Conservation (phyloP, 768 basidiomycete species). For the Suillus subalutaceus region DNA sequence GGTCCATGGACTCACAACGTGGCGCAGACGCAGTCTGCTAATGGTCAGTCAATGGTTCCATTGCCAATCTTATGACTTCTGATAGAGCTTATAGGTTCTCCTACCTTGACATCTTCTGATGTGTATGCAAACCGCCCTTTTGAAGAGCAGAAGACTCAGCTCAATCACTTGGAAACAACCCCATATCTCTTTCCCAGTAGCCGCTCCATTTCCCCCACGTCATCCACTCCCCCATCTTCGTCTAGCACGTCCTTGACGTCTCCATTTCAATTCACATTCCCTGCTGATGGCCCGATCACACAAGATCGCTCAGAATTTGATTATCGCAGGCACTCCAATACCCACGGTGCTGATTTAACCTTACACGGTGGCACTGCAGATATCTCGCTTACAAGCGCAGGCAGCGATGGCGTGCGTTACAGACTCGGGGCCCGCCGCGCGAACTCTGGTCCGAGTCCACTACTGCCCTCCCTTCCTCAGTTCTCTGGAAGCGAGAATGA, state of each 20-base stretch:
- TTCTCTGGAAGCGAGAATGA: slow-evolving; percentile 54
- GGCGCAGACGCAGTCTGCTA: slow-evolving; percentile 35
- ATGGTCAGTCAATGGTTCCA: slow-evolving; percentile 30
- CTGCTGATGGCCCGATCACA: slow-evolving; percentile 49
- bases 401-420: slow-evolving; percentile 62
- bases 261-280: slow-evolving; percentile 67
- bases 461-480: slow-evolving; percentile 50
- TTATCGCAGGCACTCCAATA: slow-evolving; percentile 60
- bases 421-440: slow-evolving; percentile 53
- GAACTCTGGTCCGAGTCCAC: slow-evolving; percentile 48
- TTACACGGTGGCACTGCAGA: slow-evolving; percentile 77
- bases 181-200: slow-evolving; percentile 66
- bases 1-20: slow-evolving; percentile 30
- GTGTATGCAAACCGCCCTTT: slow-evolving; percentile 51
- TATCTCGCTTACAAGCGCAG: slow-evolving; percentile 56
- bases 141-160: slow-evolving; percentile 60
- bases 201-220: slow-evolving; percentile 72
- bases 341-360: slow-evolving; percentile 62
- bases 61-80: slow-evolving; percentile 33
- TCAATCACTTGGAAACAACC: slow-evolving; percentile 53
- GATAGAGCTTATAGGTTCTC: slow-evolving; percentile 55
- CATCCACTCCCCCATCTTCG: slow-evolving; percentile 62
- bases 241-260: slow-evolving; percentile 65
- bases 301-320: slow-evolving; percentile 68
- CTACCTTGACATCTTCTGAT: slow-evolving; percentile 49